These are phyloP conservation scores for Prunus mume DNA, from an alignment of 306 rosid species.

Conservation along the genomic window DNA sequence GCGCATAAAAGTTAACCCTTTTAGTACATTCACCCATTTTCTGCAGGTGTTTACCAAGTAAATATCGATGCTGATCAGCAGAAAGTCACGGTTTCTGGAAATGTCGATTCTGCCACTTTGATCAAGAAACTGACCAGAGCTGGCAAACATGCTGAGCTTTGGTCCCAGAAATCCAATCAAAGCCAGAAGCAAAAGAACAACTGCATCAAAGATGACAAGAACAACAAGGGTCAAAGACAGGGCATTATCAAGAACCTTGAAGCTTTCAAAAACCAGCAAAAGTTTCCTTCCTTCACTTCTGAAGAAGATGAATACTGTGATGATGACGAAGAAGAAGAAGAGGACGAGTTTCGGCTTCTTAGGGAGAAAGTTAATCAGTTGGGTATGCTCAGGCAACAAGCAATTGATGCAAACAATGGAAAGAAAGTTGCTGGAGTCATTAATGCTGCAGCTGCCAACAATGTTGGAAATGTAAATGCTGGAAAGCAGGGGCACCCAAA, in stretches of 20 bases:
- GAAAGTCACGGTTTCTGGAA: slow-evolving; percentile 76
- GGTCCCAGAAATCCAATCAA: slow-evolving; percentile 59
- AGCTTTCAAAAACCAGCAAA: slow-evolving; percentile 54
- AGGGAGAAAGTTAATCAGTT: slow-evolving; percentile 54
- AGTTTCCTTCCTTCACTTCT: slow-evolving; percentile 42
- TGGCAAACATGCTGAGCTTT: slow-evolving; percentile 80
- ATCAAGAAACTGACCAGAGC: slow-evolving; percentile 71
- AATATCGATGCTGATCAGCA: slow-evolving; percentile 76
- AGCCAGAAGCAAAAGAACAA: slow-evolving; percentile 64
- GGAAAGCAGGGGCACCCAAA: slow-evolving; percentile 46
- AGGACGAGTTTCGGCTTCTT: slow-evolving; percentile 40
- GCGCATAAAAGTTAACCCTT: not conserved
- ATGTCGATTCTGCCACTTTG: slow-evolving; percentile 68
- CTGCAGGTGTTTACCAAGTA: slow-evolving; percentile 79
- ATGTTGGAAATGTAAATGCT: slow-evolving; percentile 25
- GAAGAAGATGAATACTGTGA: slow-evolving; percentile 46
- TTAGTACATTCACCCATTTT: not conserved
- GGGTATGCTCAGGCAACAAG: slow-evolving; percentile 54
- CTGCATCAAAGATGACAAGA: slow-evolving; percentile 49
- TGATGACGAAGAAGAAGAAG: slow-evolving; percentile 50
- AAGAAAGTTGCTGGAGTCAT: slow-evolving; percentile 37
- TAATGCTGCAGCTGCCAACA: slow-evolving; percentile 37
- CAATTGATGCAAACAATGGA: slow-evolving; percentile 40
- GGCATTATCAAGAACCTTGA: slow-evolving; percentile 47
- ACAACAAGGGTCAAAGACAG: slow-evolving; percentile 43